Conservation (phyloP, 2,329 filamentous ascomycete species). For the Didymosphaeria variabile region DNA sequence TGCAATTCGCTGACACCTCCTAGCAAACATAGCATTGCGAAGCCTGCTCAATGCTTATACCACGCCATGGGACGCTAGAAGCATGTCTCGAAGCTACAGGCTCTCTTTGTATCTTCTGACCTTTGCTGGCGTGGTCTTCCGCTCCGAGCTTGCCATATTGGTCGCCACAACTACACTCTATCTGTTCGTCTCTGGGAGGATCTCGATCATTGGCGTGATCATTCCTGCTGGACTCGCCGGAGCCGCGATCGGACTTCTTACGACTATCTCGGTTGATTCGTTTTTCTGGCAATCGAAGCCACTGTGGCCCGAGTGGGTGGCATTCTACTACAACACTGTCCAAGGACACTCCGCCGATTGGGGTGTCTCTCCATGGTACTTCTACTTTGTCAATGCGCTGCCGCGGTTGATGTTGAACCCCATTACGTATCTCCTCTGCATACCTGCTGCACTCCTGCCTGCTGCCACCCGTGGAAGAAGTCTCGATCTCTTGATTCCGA, state of each 20-base stretch:
- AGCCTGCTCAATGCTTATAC: constrained; percentile 60
- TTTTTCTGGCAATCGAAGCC: constrained; percentile 86
- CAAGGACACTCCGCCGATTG: constrained; percentile 84
- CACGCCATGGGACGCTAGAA: constrained; percentile 43
- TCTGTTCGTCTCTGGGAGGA: constrained; percentile 66
- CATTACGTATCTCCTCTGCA: constrained; percentile 62
- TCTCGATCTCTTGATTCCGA: constrained; percentile 69
- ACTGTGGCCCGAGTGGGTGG: constrained; percentile 89
- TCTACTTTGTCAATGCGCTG: constrained; percentile 83
- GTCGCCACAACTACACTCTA: constrained; percentile 73
- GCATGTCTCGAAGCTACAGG: constrained; percentile 61
- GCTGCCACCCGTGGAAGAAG: constrained; percentile 50
- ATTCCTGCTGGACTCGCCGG: constrained; percentile 73
- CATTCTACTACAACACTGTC: constrained; percentile 91
- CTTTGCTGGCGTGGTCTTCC: constrained; percentile 82
- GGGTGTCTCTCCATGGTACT: constrained; percentile 86
- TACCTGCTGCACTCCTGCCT: constrained; percentile 63
- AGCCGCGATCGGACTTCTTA: constrained; percentile 69
- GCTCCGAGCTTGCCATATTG: constrained; percentile 86
- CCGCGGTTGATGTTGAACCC: constrained; percentile 88
- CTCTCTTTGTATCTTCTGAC: constrained; percentile 79
- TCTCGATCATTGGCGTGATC: constrained; percentile 65
- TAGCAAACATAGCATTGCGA: constrained; percentile 72
- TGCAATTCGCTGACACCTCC: neutral
- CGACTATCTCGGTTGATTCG: constrained; percentile 82